Base-by-base conservation (phyloP, 2,329 filamentous ascomycete genomes). In the Penicillium sp. region DNA sequence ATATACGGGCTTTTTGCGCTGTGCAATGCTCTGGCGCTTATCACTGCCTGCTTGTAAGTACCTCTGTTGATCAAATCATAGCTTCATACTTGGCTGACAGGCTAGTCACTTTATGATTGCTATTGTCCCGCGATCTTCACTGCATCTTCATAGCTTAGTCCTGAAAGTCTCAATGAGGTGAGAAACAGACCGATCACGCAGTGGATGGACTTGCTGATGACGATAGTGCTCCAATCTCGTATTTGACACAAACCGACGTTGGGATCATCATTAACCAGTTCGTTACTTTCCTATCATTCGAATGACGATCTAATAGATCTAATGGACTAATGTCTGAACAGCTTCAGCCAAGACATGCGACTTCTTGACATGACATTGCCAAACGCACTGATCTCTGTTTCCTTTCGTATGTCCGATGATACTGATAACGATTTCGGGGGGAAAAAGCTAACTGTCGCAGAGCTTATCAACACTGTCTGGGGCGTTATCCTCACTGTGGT, bases 341-440 rank as follows among this genome's bases (percentile, higher is more conserved):
- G 74, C 23, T 77, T 77, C 61, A 46, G 74, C 55, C 74, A 77
- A 58, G 75, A 77, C 56, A 61, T 77, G 57, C 66, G 71, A 35
- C 67, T 77, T 23, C 72, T 77, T 33, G 74, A 77, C 57, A 73
- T 73, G 67, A 70, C 74, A 18, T 66, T 77, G 4, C 75, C 75
- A 2, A 63, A 71, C 28, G 69, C 71, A 14, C 68, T 68, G 3
- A 69, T 75, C 7, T 23, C 43, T 12, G 26, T 21, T 53, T 53
- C 40, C 3, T 53, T 46, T 18, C 40, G 50, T 53, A 53, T 35
- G 50, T 8, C 21, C n/a, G n/a, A n/a, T n/a, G n/a, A n/a, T 24
- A 4, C 14, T 5, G 33, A 23, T 8, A 5, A 46, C 45, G 1
- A 12, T 24, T 11, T 4, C 20, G 3, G 8, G 3, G 43, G 12